Base-by-base conservation (phyloP, 768 basidiomycete genomes). In the Suillus paluster region DNA sequence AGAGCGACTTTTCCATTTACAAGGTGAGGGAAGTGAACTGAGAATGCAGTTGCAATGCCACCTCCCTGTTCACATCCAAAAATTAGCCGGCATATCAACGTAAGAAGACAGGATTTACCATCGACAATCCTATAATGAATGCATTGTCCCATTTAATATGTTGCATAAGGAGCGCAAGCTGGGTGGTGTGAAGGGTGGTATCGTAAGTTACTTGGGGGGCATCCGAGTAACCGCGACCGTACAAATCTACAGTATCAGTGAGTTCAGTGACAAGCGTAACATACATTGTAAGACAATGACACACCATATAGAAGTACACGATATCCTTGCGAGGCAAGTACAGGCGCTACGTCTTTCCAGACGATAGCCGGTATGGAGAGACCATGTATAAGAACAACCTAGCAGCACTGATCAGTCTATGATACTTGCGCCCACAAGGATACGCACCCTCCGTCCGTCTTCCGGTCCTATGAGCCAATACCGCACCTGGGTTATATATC, bases 91-190 rank as follows among this genome's bases (percentile, higher is more conserved):
- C 11, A 7, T 25, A 63, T 17, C 48, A 39, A 61, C 10, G 19
- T 27, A 49, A 30, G 23, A 14, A 19, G 15, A 45, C 5, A n/a
- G 52, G 17, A 55, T 59, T 14, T 59, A 87, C 90, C 92, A 94
- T 94, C 23, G 91, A 93, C 17, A 92, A 77, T 15, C 90, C 92
- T 1, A 84, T 84, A 42, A 94, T 73, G 58, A 82, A 75, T 0
- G 89, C 86, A 64, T 84, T 83, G 11, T 84, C 80, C 91, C 92
- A 94, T 57, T 80, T 82, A 50, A 93, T 73, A 64, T 92, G 85
- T 64, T 94, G 92, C 82, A 94, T 84, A 54, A 94, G 83, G 7
- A 93, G 81, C 0, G 92, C 92, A n/a, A 94, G 87, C 67, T 94
- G 92, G 0, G 85, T 86, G 1, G 86, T 86, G 70, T 89, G 89